Base-by-base conservation (phyloP, 2,329 filamentous ascomycete genomes). In the Sporothrix luriei region DNA sequence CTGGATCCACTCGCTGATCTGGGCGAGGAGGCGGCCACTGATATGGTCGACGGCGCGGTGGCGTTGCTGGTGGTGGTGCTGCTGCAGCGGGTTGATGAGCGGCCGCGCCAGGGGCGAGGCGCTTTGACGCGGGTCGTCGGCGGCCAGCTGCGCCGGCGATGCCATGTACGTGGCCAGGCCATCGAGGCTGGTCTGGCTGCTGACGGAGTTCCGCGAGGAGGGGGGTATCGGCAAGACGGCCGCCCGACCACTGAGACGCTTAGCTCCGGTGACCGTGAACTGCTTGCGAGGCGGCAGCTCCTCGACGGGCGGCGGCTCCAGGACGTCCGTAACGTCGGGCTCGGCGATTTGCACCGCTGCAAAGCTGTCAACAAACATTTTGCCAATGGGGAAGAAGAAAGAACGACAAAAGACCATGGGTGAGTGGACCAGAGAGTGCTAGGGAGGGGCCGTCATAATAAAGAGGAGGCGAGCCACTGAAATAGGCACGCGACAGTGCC, bases 1-100 rank as follows among this genome's bases (percentile, higher is more conserved):
- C 74, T 94, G 88, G 51, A 97, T 81, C 94, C 94, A 98, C 73
- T 92, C 88, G 33, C 87, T 85, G 16, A 97, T 88, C 76, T 96
- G 92, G 24, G 88, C 84, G 38, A 95, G 80, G 9, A 96, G 79
- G 73, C 84, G 86, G 74, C 88, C 82, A 67, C 82, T 82, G 52
- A 76, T 75, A 38, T 76, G 74, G 68, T 82, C 80, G 26, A 78
- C 68, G 54, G 75, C 76, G 67, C 78, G 79, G 46, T 77, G 76
- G 33, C 76, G 75, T 29, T 78, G 77, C 67, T 78, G 76, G 65
- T 82, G 78, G 69, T 82, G 80, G 68, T 78, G 72, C n/a, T 74
- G 77, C 21, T 76, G 77, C 54, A 68, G 70, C 78, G 76, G 65
- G 48, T 68, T 69, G 29, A 52, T 55, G 68, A 69, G 70, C 33